These are phyloP conservation scores for Saprolegnia diclina DNA, from an alignment of 352 stramenopile species.

Conservation along the genomic window DNA sequence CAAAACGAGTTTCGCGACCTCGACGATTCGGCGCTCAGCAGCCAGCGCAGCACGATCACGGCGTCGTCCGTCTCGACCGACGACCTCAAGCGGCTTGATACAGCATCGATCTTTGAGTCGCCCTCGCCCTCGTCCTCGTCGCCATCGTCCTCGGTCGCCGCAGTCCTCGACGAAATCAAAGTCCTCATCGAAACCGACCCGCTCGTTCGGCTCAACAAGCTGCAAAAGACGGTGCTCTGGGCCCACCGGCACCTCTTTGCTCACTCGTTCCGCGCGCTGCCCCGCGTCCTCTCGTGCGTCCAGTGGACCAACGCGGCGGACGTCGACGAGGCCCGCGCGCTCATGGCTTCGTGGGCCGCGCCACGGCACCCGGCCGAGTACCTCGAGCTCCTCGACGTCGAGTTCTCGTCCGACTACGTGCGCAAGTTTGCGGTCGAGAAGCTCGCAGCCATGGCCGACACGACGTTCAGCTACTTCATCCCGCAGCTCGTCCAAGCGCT, in stretches of 20 bases:
- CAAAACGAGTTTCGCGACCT: constrained; percentile 54
- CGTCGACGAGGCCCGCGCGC: constrained; percentile 3
- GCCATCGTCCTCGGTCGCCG: constrained; percentile 31
- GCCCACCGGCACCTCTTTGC: constrained; percentile 18
- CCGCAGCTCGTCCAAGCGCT: constrained; percentile 80
- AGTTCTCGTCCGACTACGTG: constrained; percentile 24
- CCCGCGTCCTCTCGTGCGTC: constrained; percentile 17
- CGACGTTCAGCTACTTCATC: constrained; percentile 34
- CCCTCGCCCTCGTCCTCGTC: not conserved
- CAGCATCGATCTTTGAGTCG: not conserved
- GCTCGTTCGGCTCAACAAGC: constrained; percentile 15
- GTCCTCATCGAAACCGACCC: constrained; percentile 30
- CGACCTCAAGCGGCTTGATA: not conserved
- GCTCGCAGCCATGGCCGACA: constrained; percentile 31
- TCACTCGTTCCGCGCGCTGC: constrained; percentile 10
- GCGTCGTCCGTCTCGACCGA: not conserved
- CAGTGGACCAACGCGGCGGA: constrained; percentile 18
- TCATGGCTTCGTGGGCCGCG: constrained; percentile 18
- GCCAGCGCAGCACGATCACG: not conserved
- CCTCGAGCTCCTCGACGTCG: constrained; percentile 25
- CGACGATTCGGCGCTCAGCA: constrained; percentile 31
- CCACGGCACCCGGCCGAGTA: constrained; percentile 8
- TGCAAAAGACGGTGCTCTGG: constrained; percentile 22
- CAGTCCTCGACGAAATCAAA: constrained; percentile 43
- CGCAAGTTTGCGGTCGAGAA: constrained; percentile 27